phyloP scores from a whole-genome alignment of 805 yeast species.

The Wickerhamiella vanderwaltii region DNA sequence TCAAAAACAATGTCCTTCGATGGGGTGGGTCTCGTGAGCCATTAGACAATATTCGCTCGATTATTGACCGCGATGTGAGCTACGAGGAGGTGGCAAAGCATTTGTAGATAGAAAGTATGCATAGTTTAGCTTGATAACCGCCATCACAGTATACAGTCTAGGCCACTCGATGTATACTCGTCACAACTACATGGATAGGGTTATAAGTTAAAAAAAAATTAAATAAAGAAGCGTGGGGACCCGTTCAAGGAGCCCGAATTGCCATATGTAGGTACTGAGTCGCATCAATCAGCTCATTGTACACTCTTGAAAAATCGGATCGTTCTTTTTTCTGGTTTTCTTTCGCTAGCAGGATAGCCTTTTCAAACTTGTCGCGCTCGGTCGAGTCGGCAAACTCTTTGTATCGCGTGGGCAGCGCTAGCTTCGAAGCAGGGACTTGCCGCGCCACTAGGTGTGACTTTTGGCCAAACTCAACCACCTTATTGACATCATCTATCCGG shows the following conservation, averaged over 20 bases:
- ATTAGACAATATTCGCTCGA: conserved; percentile 74
- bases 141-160: no score
- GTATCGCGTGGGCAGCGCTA: conserved; percentile 8
- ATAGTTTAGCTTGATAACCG: no score
- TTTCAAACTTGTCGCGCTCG: conserved; percentile 8
- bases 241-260: background rate
- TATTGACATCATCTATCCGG: conserved; percentile 22
- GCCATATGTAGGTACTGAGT: background rate
- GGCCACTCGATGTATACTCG: no score
- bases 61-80: conserved; percentile 40
- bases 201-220: no score
- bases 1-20: conserved; percentile 53
- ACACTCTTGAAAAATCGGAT: conserved; percentile 4
- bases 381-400: conserved; percentile 5
- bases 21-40: conserved; percentile 96
- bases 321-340: conserved; percentile 6
- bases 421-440: background rate
- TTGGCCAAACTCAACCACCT: background rate
- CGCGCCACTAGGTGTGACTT: conserved; percentile 27
- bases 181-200: no score
- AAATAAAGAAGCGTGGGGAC: background rate
- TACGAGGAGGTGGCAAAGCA: conserved; percentile 16
- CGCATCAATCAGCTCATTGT: conserved; percentile 3
- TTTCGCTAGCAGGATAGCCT: conserved; percentile 2
- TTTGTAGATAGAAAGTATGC: background rate